A percentile compares a stretch with the other conserved stretches of the same genome.
Conservation (phyloP, 176 grass and related monocot genomes). For the Cenchrus fungigraminus region DNA sequence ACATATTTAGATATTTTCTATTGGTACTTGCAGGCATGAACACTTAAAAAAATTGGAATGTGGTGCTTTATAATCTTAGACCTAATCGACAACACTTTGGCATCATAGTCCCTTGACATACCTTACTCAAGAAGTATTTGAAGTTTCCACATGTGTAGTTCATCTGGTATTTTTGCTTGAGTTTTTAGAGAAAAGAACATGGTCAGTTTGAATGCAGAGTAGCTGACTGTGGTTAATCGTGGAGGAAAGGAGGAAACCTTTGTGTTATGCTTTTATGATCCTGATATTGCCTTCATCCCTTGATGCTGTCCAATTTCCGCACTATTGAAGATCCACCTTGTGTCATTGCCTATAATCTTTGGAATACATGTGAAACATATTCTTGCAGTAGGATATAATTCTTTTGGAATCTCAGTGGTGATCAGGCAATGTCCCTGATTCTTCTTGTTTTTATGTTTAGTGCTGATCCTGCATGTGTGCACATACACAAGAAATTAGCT, state of each 20-base stretch:
- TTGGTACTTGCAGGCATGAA: not conserved
- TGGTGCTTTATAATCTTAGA: not conserved
- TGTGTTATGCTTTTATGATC: constrained; percentile 15
- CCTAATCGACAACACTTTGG: not conserved
- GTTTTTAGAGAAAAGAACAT: not conserved
- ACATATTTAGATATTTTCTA: not conserved
- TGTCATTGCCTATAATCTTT: not conserved
- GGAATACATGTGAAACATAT: constrained; percentile 1
- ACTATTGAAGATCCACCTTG: not conserved
- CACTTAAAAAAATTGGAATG: constrained; percentile 3
- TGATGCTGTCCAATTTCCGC: not conserved
- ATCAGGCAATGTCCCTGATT: not conserved
- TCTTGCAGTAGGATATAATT: not conserved
- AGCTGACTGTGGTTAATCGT: not conserved
- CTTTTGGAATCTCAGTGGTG: not conserved
- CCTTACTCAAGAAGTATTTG: not conserved
- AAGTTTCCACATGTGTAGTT: not conserved
- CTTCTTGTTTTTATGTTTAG: not conserved
- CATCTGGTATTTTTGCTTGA: not conserved
- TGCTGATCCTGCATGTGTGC: not conserved
- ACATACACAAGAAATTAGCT: constrained; percentile 12
- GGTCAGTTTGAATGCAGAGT: not conserved
- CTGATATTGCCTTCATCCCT: not conserved
- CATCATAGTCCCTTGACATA: not conserved
- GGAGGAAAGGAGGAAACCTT: not conserved